Percentiles rank a stretch among this genome's conserved stretches.
These are phyloP conservation scores for Amorphotheca resinae DNA, from an alignment of 495 filamentous ascomycete genomes.

Conservation along the genomic window DNA sequence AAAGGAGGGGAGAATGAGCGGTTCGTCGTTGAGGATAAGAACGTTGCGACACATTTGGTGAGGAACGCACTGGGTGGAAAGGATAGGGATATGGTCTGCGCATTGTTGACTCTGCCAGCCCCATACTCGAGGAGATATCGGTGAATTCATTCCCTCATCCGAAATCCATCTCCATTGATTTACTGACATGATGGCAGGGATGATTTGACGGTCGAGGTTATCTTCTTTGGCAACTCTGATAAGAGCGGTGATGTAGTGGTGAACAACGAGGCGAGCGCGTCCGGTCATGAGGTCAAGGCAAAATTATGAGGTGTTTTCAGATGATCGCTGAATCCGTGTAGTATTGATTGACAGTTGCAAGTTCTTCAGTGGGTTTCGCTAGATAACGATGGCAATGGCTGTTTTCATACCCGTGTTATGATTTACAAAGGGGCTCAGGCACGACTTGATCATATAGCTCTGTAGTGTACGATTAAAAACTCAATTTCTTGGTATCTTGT, in stretches of 20 bases:
- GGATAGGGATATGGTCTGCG: conserved; percentile 88
- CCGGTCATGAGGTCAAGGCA: conserved; percentile 35
- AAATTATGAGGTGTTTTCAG: too few relatives aligned
- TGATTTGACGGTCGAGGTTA: conserved; percentile 94
- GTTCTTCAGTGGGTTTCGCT: too few relatives aligned
- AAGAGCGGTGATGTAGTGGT: conserved; percentile 61
- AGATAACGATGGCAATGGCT: background rate
- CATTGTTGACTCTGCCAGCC: conserved; percentile 79
- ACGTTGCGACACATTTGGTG: conserved; percentile 89
- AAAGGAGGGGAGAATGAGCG: conserved; percentile 53
- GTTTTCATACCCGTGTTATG: too few relatives aligned
- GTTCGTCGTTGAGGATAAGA: conserved; percentile 92
- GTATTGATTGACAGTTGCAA: too few relatives aligned
- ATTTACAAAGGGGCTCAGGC: too few relatives aligned
- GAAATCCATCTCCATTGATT: background rate
- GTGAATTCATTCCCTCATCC: conserved; percentile 29
- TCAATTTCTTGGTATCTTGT: background rate
- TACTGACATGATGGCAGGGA: conserved; percentile 38
- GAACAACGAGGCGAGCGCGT: conserved; percentile 72
- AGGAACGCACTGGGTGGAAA: conserved; percentile 88
- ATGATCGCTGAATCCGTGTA: too few relatives aligned
- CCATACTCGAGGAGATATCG: conserved; percentile 85
- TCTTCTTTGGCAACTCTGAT: conserved; percentile 86
- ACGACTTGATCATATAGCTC: too few relatives aligned
- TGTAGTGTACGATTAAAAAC: too few relatives aligned